Evolutionary conservation across 1,284 basidiomycete species (phyloP), one percentile per base, ranked within the genome.

Genomic region (Polyporus tsugae): DNA sequence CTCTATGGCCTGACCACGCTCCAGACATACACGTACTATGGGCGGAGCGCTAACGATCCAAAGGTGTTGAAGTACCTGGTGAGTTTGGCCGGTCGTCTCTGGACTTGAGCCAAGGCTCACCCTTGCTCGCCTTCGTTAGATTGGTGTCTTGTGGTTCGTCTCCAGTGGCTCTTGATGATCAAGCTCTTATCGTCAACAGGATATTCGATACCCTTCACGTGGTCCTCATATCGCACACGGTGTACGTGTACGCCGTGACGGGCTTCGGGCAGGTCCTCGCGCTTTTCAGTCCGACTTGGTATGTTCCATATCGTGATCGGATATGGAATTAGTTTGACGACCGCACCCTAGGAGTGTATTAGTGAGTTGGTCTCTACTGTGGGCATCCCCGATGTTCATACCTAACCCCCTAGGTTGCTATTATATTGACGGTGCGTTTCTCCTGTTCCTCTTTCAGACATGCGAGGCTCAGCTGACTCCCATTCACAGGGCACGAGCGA

Each of bases 1-100:
- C 62, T 75, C 6, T 75, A 72, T 62, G 75, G 75, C 4, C 49
- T 75, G 2, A 75, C 69, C 10, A 73, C 67, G 33, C 59, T 75
- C 15, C 75, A 75, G 39, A 68, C 71, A 1, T 71, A 69, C 53
- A 67, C 64, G 6, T 75, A 73, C 66, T 75, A 64, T 53, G 66
- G 62, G 41, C 64, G 64, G 22, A 65, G 64, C 19, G 44, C 60
- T 11, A 41, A 55, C 0, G 73, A 75, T 60, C 62, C 66, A 15
- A 9, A 2, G 7, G 29, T 62, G 7, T 19, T 75, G 68, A 70
- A 68, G 57, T 35, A 42, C 22, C 42, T 73, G 52, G 73, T 73
- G 36, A 9, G 66, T 17, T 36, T 7, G 39, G 57, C 58, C 49
- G 15, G 7, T 44, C 19, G 55, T 13, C n/a, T 22, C 57, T 19